These are phyloP conservation scores for Tulasnella sp. DNA, from an alignment of 768 basidiomycete species.

Conservation along the genomic window DNA sequence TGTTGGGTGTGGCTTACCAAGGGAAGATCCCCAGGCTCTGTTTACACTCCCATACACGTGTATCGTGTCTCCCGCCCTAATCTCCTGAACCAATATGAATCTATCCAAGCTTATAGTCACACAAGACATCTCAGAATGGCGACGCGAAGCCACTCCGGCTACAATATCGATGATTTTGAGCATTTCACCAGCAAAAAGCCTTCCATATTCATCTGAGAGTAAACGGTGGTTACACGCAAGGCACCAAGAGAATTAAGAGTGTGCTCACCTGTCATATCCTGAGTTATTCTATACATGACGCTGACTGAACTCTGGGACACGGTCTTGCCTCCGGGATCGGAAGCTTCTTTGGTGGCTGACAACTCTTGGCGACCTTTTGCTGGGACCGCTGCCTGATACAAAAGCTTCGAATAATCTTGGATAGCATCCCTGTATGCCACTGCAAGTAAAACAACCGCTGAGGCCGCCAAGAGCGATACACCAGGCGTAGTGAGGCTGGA, in stretches of 20 bases:
- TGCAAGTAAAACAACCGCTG: too few species aligned
- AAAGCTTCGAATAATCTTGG: too few species aligned
- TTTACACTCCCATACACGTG: slow-evolving; percentile 11
- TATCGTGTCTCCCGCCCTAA: slow-evolving; percentile 8
- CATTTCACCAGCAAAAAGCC: slow-evolving; percentile 11
- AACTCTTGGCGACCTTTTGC: not conserved
- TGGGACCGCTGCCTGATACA: too few species aligned
- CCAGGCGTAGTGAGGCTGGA: not conserved
- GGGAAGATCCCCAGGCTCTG: slow-evolving; percentile 8
- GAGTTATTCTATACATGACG: slow-evolving; percentile 9
- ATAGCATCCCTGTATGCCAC: too few species aligned
- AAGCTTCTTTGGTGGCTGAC: not conserved
- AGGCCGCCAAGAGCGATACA: too few species aligned
- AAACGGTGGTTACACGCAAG: too few species aligned
- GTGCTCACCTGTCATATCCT: slow-evolving; percentile 11
- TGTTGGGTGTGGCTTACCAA: not conserved
- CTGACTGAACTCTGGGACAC: slow-evolving; percentile 6
- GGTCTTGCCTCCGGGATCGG: slow-evolving; percentile 2
- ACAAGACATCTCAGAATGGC: slow-evolving; percentile 3
- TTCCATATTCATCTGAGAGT: slow-evolving; percentile 5
- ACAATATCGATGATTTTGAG: slow-evolving; percentile 14
- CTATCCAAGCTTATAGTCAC: slow-evolving; percentile 14
- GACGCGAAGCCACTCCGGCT: slow-evolving; percentile 10
- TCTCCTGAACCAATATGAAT: slow-evolving; percentile 9
- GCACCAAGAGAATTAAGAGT: not conserved